phyloP scores from a whole-genome alignment of 805 yeast species.

The Tetrapisispora pingtungensis region DNA sequence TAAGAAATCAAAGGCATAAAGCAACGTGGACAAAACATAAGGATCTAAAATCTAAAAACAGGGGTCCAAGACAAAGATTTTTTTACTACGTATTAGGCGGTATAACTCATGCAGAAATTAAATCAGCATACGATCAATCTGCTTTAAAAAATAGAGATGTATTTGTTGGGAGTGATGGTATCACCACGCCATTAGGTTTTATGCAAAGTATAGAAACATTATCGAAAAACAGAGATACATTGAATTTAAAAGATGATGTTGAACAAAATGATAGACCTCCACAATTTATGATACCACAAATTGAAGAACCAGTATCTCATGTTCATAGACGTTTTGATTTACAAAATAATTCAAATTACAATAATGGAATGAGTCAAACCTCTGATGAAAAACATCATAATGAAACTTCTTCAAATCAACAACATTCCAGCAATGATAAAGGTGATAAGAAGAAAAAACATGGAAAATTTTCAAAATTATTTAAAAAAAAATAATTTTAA shows the following conservation, averaged over 20 bases:
- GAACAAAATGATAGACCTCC: slow-evolving; percentile 34
- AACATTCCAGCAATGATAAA: not conserved
- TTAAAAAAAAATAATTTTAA: slow-evolving; percentile 22
- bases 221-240: slow-evolving; percentile 30
- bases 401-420: not conserved
- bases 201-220: slow-evolving; percentile 32
- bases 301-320: slow-evolving; percentile 21
- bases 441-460: slow-evolving; percentile 35
- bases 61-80: slow-evolving; percentile 51
- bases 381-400: not conserved
- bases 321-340: slow-evolving; percentile 14
- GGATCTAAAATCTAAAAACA: slow-evolving; percentile 14
- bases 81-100: slow-evolving; percentile 87
- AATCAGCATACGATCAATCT: slow-evolving; percentile 65
- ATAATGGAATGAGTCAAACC: slow-evolving; percentile 3
- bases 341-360: slow-evolving; percentile 6
- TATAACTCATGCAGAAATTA: slow-evolving; percentile 68
- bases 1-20: slow-evolving; percentile 61
- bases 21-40: slow-evolving; percentile 63
- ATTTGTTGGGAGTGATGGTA: slow-evolving; percentile 69
- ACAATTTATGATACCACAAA: slow-evolving; percentile 27
- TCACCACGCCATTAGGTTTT: slow-evolving; percentile 44
- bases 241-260: slow-evolving; percentile 35
- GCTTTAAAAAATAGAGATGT: slow-evolving; percentile 56
- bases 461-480: slow-evolving; percentile 37